A percentile compares a stretch with the other conserved stretches of the same genome.
These are phyloP conservation scores for Diaporthe eres DNA, from an alignment of 2,329 filamentous ascomycete genomes.

Conservation along the genomic window DNA sequence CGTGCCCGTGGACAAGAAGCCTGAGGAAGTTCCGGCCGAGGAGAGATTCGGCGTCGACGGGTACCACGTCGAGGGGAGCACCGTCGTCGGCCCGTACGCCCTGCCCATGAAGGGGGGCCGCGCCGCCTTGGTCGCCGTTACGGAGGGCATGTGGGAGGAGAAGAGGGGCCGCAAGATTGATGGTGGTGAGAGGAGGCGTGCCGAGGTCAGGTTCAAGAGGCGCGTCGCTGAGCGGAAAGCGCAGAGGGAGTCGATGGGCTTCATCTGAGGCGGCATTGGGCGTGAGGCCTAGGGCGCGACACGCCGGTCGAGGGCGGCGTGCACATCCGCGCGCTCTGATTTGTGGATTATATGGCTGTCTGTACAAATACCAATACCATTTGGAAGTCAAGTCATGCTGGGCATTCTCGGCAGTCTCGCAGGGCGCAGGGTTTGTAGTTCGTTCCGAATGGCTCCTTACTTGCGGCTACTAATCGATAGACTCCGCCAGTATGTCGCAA, in stretches of 20 bases:
- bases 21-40: constrained; percentile 51
- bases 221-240: constrained; percentile 84
- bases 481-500: background rate
- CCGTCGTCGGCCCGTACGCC: constrained; percentile 82
- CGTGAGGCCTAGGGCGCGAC: background rate
- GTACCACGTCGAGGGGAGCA: constrained; percentile 78
- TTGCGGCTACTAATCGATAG: background rate
- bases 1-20: constrained; percentile 62
- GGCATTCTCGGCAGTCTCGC: background rate
- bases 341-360: background rate
- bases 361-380: constrained; percentile 19
- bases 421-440: background rate
- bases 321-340: background rate
- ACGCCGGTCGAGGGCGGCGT: background rate
- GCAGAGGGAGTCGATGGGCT: constrained; percentile 54
- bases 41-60: constrained; percentile 70
- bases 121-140: constrained; percentile 76
- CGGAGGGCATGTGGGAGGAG: constrained; percentile 95
- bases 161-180: constrained; percentile 91
- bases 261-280: constrained; percentile 9
- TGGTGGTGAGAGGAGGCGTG: constrained; percentile 91
- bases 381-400: background rate
- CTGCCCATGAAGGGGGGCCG: constrained; percentile 75
- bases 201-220: constrained; percentile 89
- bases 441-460: background rate